Evolutionary conservation across 1,139 yeast genomes (phyloP).

Genomic region (Entelexis paramagnoliae): DNA sequence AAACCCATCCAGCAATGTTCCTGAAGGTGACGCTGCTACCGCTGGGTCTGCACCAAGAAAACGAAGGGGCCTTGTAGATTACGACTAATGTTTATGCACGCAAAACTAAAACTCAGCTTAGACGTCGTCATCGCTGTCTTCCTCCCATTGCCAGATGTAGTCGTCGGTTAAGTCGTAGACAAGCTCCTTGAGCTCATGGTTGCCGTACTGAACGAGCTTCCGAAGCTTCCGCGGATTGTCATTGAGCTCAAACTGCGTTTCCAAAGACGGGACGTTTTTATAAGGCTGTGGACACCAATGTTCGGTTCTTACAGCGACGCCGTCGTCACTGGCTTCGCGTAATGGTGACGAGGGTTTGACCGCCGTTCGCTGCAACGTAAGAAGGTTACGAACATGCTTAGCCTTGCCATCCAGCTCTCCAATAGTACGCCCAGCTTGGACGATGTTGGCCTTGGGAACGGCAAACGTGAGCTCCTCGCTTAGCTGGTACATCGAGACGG

Average conservation of each 20-base stretch:
- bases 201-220: slow-evolving; percentile 12
- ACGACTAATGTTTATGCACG: neutral
- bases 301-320: neutral
- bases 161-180: slow-evolving; percentile 23
- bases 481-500: slow-evolving; percentile 20
- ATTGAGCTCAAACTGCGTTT: slow-evolving; percentile 9
- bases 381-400: neutral
- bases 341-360: neutral
- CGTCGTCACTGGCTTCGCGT: neutral
- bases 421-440: slow-evolving; percentile 4
- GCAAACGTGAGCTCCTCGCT: slow-evolving; percentile 12
- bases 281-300: slow-evolving; percentile 16
- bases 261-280: neutral
- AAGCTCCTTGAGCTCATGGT: slow-evolving; percentile 22
- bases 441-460: slow-evolving; percentile 20
- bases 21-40: too few species aligned
- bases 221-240: slow-evolving; percentile 21
- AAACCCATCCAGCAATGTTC: too few species aligned
- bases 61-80: slow-evolving; percentile 1
- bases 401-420: neutral
- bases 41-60: neutral
- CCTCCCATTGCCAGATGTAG: slow-evolving; percentile 22
- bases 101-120: neutral
- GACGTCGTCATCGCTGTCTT: slow-evolving; percentile 18
- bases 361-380: neutral